phyloP scores from a whole-genome alignment of 2,329 filamentous ascomycete species.

The Colletotrichum limetticola region DNA sequence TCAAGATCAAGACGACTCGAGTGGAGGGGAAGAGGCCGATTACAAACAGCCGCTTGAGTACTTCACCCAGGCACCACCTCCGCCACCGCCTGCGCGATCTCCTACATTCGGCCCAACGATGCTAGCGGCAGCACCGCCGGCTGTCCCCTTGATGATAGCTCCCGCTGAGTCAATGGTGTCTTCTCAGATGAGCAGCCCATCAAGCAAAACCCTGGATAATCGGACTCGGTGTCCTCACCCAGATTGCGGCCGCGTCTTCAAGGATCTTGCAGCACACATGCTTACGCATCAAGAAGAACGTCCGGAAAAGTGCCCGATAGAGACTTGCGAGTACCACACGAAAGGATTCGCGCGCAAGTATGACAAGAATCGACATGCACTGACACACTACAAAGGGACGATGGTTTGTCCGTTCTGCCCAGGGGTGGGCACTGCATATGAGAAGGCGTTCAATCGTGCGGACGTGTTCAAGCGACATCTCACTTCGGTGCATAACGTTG shows the following conservation, averaged over 20 bases:
- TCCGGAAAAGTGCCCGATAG: conserved; percentile 95
- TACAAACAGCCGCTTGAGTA: conserved; percentile 32
- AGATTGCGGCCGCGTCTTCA: conserved; percentile 69
- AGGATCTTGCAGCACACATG: conserved; percentile 86
- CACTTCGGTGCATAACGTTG: conserved; percentile 91
- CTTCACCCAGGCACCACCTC: conserved; percentile 19
- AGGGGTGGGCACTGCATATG: conserved; percentile 84
- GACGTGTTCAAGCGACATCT: conserved; percentile 98
- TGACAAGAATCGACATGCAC: conserved; percentile 95
- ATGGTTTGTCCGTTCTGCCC: conserved; percentile 99
- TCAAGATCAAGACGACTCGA: conserved; percentile 58
- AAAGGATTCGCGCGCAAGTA: conserved; percentile 98
- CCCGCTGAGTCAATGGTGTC: conserved; percentile 15
- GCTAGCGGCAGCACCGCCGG: conserved; percentile 20
- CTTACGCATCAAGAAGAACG: conserved; percentile 94
- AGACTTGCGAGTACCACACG: conserved; percentile 90
- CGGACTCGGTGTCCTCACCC: conserved; percentile 65
- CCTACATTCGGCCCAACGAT: conserved; percentile 17
- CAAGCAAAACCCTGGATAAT: conserved; percentile 49
- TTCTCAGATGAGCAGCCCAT: conserved; percentile 40
- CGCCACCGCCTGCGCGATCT: conserved; percentile 20
- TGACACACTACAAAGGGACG: conserved; percentile 97
- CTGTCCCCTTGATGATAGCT: conserved; percentile 12
- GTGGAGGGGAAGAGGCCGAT: conserved; percentile 59
- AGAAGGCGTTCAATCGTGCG: conserved; percentile 95